phyloP scores from a whole-genome alignment of 495 filamentous ascomycete genomes.

The Clavariopsis aquatica region DNA sequence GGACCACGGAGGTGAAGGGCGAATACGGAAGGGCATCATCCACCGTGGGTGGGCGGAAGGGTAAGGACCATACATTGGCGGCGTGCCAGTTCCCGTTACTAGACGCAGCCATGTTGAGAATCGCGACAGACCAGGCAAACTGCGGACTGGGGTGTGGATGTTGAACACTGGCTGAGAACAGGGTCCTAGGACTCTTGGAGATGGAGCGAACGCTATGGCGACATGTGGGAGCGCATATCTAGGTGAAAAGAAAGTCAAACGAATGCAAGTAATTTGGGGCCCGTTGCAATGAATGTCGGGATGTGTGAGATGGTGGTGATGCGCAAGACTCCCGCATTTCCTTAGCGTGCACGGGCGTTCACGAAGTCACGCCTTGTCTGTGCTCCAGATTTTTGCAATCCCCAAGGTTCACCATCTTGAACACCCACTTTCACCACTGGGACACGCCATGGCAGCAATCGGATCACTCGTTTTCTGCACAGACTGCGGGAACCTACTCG shows the following conservation, averaged over 20 bases:
- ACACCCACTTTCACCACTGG: neutral
- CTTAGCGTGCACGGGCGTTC: conserved; percentile 1
- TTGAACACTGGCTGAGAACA: neutral
- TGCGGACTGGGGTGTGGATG: neutral
- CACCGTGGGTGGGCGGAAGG: conserved; percentile 58
- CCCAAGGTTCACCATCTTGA: neutral
- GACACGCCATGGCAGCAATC: conserved; percentile 70
- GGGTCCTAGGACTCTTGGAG: neutral
- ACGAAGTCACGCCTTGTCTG: conserved; percentile 4
- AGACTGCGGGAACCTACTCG: conserved; percentile 88
- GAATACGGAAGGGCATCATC: conserved; percentile 89
- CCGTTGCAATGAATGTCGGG: neutral
- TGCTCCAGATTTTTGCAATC: neutral
- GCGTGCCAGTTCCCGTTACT: conserved; percentile 21
- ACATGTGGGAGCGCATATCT: neutral
- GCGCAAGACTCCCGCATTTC: neutral
- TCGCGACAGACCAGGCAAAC: neutral
- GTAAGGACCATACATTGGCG: conserved; percentile 29
- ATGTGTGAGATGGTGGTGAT: neutral
- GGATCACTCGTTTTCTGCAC: conserved; percentile 92
- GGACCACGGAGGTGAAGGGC: conserved; percentile 83
- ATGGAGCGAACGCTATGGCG: neutral
- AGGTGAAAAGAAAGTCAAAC: neutral
- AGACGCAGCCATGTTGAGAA: conserved; percentile 13
- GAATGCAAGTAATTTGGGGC: neutral